Conservation (phyloP, 768 basidiomycete genomes). For the Butyriboletus loyo region DNA sequence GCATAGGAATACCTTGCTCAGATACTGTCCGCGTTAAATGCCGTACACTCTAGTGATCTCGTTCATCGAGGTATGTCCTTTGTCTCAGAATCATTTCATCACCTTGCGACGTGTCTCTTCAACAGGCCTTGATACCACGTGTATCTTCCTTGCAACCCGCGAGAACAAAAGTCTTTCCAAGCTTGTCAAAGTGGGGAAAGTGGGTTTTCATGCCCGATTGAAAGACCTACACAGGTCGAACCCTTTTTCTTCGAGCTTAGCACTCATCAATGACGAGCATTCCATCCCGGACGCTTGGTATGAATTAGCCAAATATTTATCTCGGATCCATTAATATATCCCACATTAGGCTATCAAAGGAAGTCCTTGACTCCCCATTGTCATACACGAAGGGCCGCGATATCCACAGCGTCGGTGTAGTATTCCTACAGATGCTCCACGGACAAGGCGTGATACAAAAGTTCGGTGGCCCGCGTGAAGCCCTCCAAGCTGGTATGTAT, state of each 20-base stretch:
- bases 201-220: slow-evolving; percentile 67
- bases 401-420: slow-evolving; percentile 76
- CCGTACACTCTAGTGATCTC: slow-evolving; percentile 60
- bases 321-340: not conserved
- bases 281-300: slow-evolving; percentile 32
- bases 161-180: slow-evolving; percentile 53
- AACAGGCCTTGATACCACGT: slow-evolving; percentile 54
- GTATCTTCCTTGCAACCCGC: slow-evolving; percentile 58
- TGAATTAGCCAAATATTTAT: not conserved
- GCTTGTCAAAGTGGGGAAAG: slow-evolving; percentile 70
- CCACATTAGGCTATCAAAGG: slow-evolving; percentile 62
- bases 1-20: slow-evolving; percentile 72
- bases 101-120: not conserved
- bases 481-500: slow-evolving; percentile 50
- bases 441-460: slow-evolving; percentile 63
- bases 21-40: slow-evolving; percentile 66
- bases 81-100: not conserved
- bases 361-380: slow-evolving; percentile 76
- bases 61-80: slow-evolving; percentile 62
- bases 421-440: slow-evolving; percentile 82
- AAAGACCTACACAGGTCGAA: slow-evolving; percentile 85
- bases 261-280: slow-evolving; percentile 14
- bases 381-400: slow-evolving; percentile 76
- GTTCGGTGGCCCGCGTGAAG: slow-evolving; percentile 54
- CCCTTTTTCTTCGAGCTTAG: slow-evolving; percentile 48